Percentiles rank a stretch among this genome's conserved stretches.
Conservation (phyloP, 23 red algal species). For the Gracilaria caudata region DNA sequence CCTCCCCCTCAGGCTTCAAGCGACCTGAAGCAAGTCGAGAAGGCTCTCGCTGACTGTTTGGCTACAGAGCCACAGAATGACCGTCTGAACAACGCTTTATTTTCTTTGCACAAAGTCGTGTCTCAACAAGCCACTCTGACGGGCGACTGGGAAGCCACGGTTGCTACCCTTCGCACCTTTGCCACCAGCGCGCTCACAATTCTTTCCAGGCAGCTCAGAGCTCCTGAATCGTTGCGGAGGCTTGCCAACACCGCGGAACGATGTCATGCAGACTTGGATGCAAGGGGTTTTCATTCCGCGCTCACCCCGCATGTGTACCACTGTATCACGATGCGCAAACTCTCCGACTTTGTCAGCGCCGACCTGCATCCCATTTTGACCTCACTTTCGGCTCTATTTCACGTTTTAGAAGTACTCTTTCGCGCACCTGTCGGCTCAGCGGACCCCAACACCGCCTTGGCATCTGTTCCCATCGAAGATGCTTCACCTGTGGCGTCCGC, state of each 20-base stretch:
- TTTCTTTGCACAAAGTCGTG: background rate
- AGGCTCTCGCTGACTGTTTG: background rate
- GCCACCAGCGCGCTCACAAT: background rate
- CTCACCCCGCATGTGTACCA: conserved; percentile 11
- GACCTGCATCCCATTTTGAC: conserved; percentile 7
- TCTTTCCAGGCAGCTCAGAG: background rate
- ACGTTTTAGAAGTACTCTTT: background rate
- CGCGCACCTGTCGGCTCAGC: background rate
- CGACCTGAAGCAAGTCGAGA: background rate
- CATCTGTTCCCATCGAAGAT: background rate
- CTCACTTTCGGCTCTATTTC: conserved; percentile 14
- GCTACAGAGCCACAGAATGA: conserved; percentile 6
- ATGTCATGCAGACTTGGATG: background rate
- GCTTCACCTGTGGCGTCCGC: background rate
- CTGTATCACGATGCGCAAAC: background rate
- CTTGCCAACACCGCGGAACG: background rate
- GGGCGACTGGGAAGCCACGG: background rate
- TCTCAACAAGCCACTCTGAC: background rate
- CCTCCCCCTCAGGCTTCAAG: background rate
- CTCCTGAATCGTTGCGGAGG: background rate
- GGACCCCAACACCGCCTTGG: conserved; percentile 2
- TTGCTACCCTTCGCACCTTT: background rate
- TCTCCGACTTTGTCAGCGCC: background rate
- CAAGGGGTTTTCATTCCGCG: conserved; percentile 13
- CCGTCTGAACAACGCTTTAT: background rate